These are phyloP conservation scores for Hortiboletus campestris DNA, from an alignment of 768 basidiomycete species.

Conservation along the genomic window DNA sequence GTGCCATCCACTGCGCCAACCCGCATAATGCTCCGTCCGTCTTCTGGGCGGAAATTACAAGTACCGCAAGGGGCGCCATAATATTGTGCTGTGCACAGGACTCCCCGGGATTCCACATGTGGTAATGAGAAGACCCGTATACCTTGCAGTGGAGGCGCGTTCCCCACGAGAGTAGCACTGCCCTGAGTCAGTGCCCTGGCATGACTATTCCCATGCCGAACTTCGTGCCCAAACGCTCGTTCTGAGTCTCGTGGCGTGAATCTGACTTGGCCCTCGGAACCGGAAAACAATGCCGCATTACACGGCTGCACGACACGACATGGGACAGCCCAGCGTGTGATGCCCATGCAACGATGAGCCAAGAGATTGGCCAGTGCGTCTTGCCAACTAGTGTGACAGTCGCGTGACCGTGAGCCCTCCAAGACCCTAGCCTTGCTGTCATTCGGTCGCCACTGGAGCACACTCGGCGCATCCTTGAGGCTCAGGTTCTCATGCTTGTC, in stretches of 20 bases:
- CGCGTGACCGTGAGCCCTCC: neutral
- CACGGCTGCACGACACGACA: slow-evolving; percentile 8
- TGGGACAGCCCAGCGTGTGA: slow-evolving; percentile 7
- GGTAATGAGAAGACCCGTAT: slow-evolving; percentile 6
- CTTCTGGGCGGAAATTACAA: slow-evolving; percentile 25
- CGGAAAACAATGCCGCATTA: slow-evolving; percentile 10
- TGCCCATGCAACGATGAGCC: slow-evolving; percentile 11
- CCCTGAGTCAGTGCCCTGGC: slow-evolving; percentile 5
- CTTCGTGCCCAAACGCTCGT: slow-evolving; percentile 4
- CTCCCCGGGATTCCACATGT: neutral
- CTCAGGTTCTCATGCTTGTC: slow-evolving; percentile 4
- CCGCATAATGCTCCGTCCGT: neutral
- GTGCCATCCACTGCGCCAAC: slow-evolving; percentile 1
- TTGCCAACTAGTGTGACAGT: slow-evolving; percentile 1
- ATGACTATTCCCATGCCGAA: slow-evolving; percentile 1
- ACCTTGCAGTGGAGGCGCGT: slow-evolving; percentile 22
- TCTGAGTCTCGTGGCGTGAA: slow-evolving; percentile 7
- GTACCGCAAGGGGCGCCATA: slow-evolving; percentile 13
- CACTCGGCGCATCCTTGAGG: neutral
- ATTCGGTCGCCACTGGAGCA: neutral
- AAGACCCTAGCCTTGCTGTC: neutral
- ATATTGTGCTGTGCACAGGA: neutral
- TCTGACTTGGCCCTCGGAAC: slow-evolving; percentile 24
- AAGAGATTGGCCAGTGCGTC: slow-evolving; percentile 6
- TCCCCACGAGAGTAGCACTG: slow-evolving; percentile 7